Base-by-base conservation (phyloP, 345 rosid genomes). In the Salix dunnii region DNA sequence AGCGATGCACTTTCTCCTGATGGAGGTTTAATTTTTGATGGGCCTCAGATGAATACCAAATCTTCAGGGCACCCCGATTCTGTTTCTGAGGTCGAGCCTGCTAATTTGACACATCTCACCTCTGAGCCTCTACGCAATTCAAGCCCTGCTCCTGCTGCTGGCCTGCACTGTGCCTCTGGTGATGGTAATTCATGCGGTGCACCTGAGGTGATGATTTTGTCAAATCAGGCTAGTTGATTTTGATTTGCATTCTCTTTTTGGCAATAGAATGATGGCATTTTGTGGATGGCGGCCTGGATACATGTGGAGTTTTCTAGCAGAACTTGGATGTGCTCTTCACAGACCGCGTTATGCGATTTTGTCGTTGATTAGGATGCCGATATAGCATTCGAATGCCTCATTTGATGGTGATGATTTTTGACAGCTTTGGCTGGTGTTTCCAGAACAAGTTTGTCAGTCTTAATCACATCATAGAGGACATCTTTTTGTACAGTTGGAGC, bases 141-240 rank as follows among this genome's bases (percentile, higher is more conserved):
- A 1, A 75, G 77, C 48, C 64, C 84, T 35, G 60, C 60, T 31
- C 75, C 84, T 13, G 73, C 68, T 68, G 77, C 70, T 69, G 43
- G 74, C 1, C 67, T 74, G 79, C 73, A 70, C 30, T 78, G 83
- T 82, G 78, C 79, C 61, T 68, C 83, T 6, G 74, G 76, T 30
- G 73, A 75, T 16, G 75, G 76, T 74, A 77, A 76, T 43, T 79
- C 83, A 3, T 10, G 64, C 12, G 33, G 74, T 72, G 75, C 77
- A 20, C 31, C 87, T 7, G 82, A 83, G 79, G 85, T 33, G 53
- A 70, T 80, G 30, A 40, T 81, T 38, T 63, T 75, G 65, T 81
- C 77, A 35, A 81, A 81, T 77, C 75, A 67, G 78, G 84, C 84
- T 67, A 70, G 70, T 28, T 86, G 80, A 81, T 76, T 67, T 70